phyloP scores from a whole-genome alignment of 1,284 basidiomycete genomes.

The Trametes sp. region DNA sequence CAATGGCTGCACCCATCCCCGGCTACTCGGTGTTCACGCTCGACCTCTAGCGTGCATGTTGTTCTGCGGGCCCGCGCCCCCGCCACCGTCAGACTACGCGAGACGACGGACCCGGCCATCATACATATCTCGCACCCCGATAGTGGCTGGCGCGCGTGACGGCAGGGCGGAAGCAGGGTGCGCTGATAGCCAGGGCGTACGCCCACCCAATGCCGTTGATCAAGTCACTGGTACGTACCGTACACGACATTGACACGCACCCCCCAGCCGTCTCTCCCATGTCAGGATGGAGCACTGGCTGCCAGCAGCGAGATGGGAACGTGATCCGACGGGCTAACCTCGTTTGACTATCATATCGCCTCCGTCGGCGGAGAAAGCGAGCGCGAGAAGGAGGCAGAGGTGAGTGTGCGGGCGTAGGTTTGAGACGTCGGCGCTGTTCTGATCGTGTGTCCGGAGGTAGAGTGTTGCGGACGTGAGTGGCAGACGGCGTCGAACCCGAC shows the following conservation, averaged over 20 bases:
- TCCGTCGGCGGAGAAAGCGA: constrained; percentile 15
- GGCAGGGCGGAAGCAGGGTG: neutral
- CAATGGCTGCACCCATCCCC: constrained; percentile 6
- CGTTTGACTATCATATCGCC: constrained; percentile 1
- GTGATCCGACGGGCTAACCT: constrained; percentile 7
- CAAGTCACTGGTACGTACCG: constrained; percentile 5
- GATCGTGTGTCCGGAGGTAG: constrained; percentile 4
- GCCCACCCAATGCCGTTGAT: neutral
- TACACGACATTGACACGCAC: neutral
- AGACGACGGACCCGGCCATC: neutral
- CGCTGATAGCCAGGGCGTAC: constrained; percentile 13
- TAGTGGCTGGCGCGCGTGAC: constrained; percentile 1
- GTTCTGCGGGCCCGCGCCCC: neutral
- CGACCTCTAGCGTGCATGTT: neutral
- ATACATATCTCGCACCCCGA: neutral
- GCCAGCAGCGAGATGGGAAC: neutral
- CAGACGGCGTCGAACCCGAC: neutral
- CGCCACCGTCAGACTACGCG: neutral
- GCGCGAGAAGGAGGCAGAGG: constrained; percentile 1
- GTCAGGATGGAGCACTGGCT: constrained; percentile 3
- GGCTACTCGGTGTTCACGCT: constrained; percentile 17
- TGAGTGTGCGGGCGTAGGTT: constrained; percentile 14
- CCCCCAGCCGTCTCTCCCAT: constrained; percentile 1
- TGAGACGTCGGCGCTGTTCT: neutral
- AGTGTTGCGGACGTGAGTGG: neutral